Base-by-base conservation (phyloP, 768 basidiomycete species). In the Russula abietina region DNA sequence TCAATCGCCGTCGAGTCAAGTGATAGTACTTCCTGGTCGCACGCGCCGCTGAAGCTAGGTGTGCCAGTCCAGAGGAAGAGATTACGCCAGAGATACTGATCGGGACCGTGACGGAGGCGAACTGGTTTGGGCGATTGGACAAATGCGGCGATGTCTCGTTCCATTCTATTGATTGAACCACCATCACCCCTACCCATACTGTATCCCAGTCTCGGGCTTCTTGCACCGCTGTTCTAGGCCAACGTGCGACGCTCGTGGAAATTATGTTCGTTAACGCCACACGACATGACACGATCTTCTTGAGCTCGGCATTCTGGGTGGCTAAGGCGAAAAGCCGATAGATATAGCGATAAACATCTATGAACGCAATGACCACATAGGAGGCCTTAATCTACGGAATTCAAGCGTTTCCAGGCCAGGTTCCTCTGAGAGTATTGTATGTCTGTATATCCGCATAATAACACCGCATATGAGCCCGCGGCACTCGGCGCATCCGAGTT, bases 301-400 rank as follows among this genome's bases (percentile, higher is more conserved):
- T 69, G 45, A 50, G 61, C 33, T 69, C 36, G 32, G 58, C 64
- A 56, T 69, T 30, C 70, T 90, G 93, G 86, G 85, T 95, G 57
- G 81, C 83, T 19, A 88, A 87, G 71, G 89, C 88, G 28, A 86
- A 87, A 67, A 30, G 28, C 28, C 28, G 80, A 89, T 66, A 78
- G 88, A 28, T 85, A 80, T 61, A 84, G 82, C 3, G 56, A 79
- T 96, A 12, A 91, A 96, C 69, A 82, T 97, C 4, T 96, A 89
- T 51, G 28, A 30, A 5, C 28, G 28, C 28, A 30, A 30, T 30
- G 28, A 30, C 5, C 5, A 30, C 28, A 30, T 30, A 30, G 28
- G 28, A 30, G 28, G 28, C 3, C 28, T 2, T 30, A 5, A 5
- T 2, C 28, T 30, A 30, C 28, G 2, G 28, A 30, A 30, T 30